A percentile compares a stretch with the other conserved stretches of the same genome.
Evolutionary conservation across 345 rosid genomes (phyloP).

Genomic region (Carallia pectinifolia): DNA sequence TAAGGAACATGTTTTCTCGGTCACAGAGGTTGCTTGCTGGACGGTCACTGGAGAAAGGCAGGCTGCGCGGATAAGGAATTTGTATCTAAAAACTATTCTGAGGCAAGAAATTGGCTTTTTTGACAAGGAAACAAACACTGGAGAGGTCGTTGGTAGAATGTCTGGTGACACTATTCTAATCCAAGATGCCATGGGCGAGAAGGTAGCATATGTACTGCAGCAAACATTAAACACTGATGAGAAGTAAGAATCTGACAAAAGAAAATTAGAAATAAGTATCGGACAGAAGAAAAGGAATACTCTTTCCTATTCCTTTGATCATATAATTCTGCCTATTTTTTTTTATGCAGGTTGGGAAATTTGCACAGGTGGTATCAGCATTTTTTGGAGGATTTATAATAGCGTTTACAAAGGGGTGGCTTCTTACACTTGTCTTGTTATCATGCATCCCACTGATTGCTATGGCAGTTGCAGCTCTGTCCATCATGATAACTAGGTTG

Average conservation of each 20-base stretch:
- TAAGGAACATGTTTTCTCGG: conserved; percentile 10
- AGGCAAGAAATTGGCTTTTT: conserved; percentile 83
- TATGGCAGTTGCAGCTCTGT: conserved; percentile 52
- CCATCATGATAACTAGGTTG: conserved; percentile 51
- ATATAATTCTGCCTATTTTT: neutral
- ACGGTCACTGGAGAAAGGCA: conserved; percentile 90
- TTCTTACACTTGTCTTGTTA: conserved; percentile 72
- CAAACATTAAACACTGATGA: neutral
- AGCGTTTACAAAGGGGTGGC: conserved; percentile 84
- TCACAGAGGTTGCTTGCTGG: conserved; percentile 84
- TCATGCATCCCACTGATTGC: conserved; percentile 66
- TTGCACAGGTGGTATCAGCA: conserved; percentile 62
- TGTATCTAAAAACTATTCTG: conserved; percentile 71
- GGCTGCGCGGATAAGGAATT: conserved; percentile 62
- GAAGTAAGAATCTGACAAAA: neutral
- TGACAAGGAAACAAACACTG: conserved; percentile 75
- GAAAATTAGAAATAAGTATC: no score
- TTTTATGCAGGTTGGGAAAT: conserved; percentile 74
- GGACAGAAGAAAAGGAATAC: neutral
- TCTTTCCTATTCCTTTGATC: neutral
- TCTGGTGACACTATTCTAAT: conserved; percentile 93
- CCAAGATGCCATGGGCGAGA: conserved; percentile 97
- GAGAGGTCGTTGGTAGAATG: conserved; percentile 95
- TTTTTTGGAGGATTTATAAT: conserved; percentile 75
- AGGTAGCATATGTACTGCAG: conserved; percentile 39